These are phyloP conservation scores for Pneumocystis oryctolagi DNA, from an alignment of 1,139 yeast genomes.

Conservation along the genomic window DNA sequence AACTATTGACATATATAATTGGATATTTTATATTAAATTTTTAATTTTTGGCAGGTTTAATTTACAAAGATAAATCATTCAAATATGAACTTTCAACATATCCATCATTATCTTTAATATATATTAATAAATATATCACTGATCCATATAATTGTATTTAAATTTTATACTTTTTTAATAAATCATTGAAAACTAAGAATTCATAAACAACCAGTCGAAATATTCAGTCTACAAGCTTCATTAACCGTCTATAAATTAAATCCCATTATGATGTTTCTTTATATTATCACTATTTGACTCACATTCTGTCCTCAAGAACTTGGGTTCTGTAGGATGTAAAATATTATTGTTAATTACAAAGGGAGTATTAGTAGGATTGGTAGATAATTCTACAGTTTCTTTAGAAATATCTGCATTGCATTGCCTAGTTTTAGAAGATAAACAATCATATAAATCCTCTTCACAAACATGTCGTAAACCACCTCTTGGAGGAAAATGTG, in stretches of 20 bases:
- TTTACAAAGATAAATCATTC: too few relatives aligned
- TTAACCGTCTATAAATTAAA: not conserved
- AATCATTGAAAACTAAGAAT: not conserved
- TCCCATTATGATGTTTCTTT: not conserved
- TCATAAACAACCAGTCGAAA: not conserved
- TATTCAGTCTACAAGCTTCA: not conserved
- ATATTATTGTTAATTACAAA: not conserved
- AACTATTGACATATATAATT: not conserved
- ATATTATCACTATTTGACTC: not conserved
- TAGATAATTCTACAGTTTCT: not conserved
- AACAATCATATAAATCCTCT: not conserved
- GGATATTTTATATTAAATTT: not conserved
- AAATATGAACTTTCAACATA: not conserved
- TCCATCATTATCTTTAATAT: not conserved
- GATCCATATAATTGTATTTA: not conserved
- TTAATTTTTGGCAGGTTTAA: not conserved
- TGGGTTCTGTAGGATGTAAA: not conserved
- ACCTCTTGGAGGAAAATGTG: not conserved
- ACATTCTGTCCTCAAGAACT: not conserved
- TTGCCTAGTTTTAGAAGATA: not conserved
- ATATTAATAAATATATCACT: too few relatives aligned
- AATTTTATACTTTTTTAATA: not conserved
- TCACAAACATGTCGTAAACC: not conserved
- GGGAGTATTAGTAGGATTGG: not conserved
- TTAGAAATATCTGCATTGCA: not conserved